Evolutionary conservation across 345 rosid genomes (phyloP), one percentile per base, ranked within the genome.

Genomic region (Citrus cavaleriei): DNA sequence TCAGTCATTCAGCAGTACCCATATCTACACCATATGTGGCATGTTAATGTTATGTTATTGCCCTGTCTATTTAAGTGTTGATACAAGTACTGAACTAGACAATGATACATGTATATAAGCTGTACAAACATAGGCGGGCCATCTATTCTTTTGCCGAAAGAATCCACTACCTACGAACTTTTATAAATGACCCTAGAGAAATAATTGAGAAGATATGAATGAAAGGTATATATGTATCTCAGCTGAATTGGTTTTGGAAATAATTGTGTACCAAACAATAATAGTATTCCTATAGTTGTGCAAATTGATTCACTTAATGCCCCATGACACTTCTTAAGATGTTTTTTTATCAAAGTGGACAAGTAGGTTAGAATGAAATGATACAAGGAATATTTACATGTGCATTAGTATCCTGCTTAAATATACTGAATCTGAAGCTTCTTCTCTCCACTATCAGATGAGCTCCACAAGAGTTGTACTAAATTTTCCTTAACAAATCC

Each of bases 1-100:
- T 93, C 81, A 88, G 86, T 81, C 32, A 25, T 66, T 49, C 57
- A 18, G 57, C 35, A 18, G 13, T 37, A 35, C 51, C 18, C 35
- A 9, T 32, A 34, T 67, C 55, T 6, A 37, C 37, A 55, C 64
- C 9, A 21, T 19, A 32, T 28, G 1, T 18, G 6, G 25, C 6
- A 35, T 62, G 54, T 74, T 32, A 22, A 55, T 60, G 34, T 21
- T 10, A 21, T 60, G 22, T 25, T 35, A 7, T 14, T 46, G 18
- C 22, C 19, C 38, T 60, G 3, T 10, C 4, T 12, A 55, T 9
- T 40, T 73, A 35, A 35, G 42, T 58, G 51, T 37, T 35, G 37
- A 34, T 13, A 58, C 54, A 55, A 55, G 46, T 72, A 34, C 58
- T 24, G 34, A 59, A 10, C 24, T 10, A 49, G 60, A 49, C 60